Conservation (phyloP, 306 rosid species). For the Sicyos baderoa region DNA sequence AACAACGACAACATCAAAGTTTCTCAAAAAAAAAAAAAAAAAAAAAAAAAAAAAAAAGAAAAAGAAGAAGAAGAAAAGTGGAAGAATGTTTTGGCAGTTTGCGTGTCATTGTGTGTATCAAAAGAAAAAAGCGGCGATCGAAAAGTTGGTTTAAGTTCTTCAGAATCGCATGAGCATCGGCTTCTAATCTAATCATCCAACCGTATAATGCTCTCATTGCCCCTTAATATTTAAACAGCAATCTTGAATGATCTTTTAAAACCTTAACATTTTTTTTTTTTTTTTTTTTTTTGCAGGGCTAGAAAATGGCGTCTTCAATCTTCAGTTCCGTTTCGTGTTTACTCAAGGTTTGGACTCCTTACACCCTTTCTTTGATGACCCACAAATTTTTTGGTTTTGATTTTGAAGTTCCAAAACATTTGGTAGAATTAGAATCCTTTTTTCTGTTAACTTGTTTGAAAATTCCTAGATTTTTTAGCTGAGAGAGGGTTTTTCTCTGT, state of each 20-base stretch:
- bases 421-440: background rate
- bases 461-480: background rate
- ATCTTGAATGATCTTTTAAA: background rate
- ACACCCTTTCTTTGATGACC: background rate
- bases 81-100: background rate
- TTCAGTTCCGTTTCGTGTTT: slow-evolving; percentile 10
- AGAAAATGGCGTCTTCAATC: slow-evolving; percentile 12
- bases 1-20: too few species aligned
- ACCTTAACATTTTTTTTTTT: background rate
- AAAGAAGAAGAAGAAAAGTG: too few species aligned
- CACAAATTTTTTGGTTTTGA: background rate
- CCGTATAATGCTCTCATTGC: background rate
- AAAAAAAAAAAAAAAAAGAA: too few species aligned
- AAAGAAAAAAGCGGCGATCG: background rate
- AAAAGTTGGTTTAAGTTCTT: background rate
- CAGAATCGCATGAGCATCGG: background rate
- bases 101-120: background rate
- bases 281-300: background rate
- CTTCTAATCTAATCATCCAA: background rate
- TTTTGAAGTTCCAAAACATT: background rate
- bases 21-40: too few species aligned
- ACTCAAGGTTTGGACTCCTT: slow-evolving; percentile 7
- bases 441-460: background rate
- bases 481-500: background rate
- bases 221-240: background rate